A percentile compares a stretch with the other conserved stretches of the same genome.
These are phyloP conservation scores for Pseudogymnoascus sp. DNA, from an alignment of 2,329 filamentous ascomycete genomes.

Conservation along the genomic window DNA sequence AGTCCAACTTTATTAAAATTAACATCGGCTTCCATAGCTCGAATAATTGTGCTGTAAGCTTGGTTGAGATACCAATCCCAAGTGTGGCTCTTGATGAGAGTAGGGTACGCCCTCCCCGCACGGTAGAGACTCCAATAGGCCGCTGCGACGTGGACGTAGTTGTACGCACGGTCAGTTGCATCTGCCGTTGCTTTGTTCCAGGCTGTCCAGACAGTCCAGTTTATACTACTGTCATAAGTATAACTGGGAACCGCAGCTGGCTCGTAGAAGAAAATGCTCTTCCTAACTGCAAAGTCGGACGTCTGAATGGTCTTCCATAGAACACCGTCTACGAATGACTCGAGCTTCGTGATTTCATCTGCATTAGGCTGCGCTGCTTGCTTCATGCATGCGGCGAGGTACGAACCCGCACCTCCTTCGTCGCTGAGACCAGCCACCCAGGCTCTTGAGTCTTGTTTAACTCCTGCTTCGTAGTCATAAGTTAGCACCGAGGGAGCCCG, in stretches of 20 bases:
- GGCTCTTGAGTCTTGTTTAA: constrained; percentile 41
- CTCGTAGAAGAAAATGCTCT: constrained; percentile 52
- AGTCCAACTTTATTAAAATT: constrained; percentile 42
- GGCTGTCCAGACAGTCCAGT: constrained; percentile 45
- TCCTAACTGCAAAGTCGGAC: constrained; percentile 41
- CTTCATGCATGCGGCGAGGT: constrained; percentile 48
- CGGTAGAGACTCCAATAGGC: constrained; percentile 53
- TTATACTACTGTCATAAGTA: constrained; percentile 35
- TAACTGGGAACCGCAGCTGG: constrained; percentile 35
- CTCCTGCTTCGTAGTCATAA: constrained; percentile 45
- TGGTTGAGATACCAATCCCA: constrained; percentile 51
- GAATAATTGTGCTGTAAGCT: constrained; percentile 43
- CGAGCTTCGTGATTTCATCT: constrained; percentile 44
- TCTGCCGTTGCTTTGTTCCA: constrained; percentile 44
- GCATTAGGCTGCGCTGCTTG: constrained; percentile 43
- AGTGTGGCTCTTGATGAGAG: constrained; percentile 33
- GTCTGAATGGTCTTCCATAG: constrained; percentile 44
- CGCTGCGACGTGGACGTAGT: constrained; percentile 51
- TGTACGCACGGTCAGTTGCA: constrained; percentile 44
- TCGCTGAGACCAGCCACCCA: constrained; percentile 56
- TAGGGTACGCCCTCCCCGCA: constrained; percentile 42
- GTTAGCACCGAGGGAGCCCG: constrained; percentile 49
- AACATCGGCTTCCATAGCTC: constrained; percentile 32
- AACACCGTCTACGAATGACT: constrained; percentile 45
- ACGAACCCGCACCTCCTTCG: constrained; percentile 51